A percentile compares a stretch with the other conserved stretches of the same genome.
Conservation (phyloP, 1,284 basidiomycete genomes). For the Irpex sp. region DNA sequence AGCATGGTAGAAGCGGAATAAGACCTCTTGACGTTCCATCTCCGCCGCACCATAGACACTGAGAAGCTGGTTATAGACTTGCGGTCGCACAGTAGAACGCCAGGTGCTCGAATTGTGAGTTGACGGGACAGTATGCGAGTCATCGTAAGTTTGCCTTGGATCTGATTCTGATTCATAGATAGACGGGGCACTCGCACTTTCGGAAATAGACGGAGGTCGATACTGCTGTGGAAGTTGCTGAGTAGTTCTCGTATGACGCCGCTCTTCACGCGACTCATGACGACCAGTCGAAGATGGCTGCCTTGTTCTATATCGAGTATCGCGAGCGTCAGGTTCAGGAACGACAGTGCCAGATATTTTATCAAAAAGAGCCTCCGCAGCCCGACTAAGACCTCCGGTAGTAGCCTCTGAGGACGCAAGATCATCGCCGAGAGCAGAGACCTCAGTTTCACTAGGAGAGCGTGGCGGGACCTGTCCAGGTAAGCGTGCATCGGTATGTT, state of each 20-base stretch:
- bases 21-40: conserved; percentile 61
- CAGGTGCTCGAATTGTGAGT: conserved; percentile 14
- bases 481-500: conserved; percentile 33
- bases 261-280: neutral
- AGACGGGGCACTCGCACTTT: conserved; percentile 21
- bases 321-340: neutral
- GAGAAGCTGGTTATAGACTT: conserved; percentile 23
- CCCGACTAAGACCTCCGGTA: conserved; percentile 41
- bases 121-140: neutral
- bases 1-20: conserved; percentile 64
- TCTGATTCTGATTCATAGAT: conserved; percentile 19
- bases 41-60: conserved; percentile 42
- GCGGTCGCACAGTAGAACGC: conserved; percentile 23
- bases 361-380: conserved; percentile 51
- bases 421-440: conserved; percentile 12
- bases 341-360: conserved; percentile 27
- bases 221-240: neutral
- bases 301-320: neutral
- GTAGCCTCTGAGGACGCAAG: conserved; percentile 27
- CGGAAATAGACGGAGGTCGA: neutral
- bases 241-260: neutral
- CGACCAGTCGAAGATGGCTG: neutral
- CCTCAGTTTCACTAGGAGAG: conserved; percentile 4
- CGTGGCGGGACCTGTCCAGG: conserved; percentile 31
- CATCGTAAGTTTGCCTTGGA: neutral